Base-by-base conservation (phyloP, 2,329 filamentous ascomycete genomes). In the Fusarium stilboides region DNA sequence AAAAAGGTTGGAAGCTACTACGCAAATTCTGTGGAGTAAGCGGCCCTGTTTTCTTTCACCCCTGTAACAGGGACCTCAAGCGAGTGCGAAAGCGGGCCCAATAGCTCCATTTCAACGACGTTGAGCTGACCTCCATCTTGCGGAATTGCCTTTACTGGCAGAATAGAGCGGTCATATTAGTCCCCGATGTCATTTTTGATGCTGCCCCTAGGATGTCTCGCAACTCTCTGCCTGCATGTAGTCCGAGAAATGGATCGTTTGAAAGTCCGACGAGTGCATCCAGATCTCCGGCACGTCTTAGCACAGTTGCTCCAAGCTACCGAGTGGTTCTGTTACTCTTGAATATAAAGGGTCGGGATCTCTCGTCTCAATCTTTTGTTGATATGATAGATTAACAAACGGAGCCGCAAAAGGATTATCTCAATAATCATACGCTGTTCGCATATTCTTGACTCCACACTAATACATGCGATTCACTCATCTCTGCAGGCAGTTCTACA, bases 51-150 rank as follows among this genome's bases (percentile, higher is more conserved):
- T 31, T 31, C 28, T 31, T 31, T 31, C 28, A 31, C 28, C 28
- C 28, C 28, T 13, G 9, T 31, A 10, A 31, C 17, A 28, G 26
- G n/a, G 20, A 26, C 17, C 14, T 33, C n/a, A 68, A 52, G 63
- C 68, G 68, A 70, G 36, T 70, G 68, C 67, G 68, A 68, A 47
- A 28, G 68, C 57, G 68, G 63, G 17, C 24, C 46, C 26, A 5
- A 12, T 34, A 39, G 45, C 63, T 70, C 63, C 63, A 70, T 63
- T 20, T 10, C 43, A 39, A 57, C 55, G 42, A 49, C 40, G 40
- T 34, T n/a, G 20, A 47, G 52, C 45, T 57, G 50, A 57, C 37
- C 19, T 65, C 51, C 22, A 24, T 50, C 33, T 22, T 59, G 20
- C 26, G 34, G 15, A 12, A 46, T 20, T 19, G 15, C 28, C 61